phyloP scores from a whole-genome alignment of 2,329 filamentous ascomycete species.

The Chaetomium sp. region DNA sequence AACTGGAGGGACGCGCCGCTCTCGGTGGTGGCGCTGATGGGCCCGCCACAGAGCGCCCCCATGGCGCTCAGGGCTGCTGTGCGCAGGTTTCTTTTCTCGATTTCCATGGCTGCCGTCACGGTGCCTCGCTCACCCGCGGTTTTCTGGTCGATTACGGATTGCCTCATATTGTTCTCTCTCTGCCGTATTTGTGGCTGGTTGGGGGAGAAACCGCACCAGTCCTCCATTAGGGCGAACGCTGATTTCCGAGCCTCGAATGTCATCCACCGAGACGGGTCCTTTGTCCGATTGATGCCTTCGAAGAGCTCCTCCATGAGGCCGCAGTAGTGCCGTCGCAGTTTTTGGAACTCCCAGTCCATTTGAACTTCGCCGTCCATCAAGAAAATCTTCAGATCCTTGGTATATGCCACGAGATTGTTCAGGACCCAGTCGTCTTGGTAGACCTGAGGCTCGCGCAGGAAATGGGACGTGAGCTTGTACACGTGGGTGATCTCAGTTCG shows the following conservation, averaged over 20 bases:
- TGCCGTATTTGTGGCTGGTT: slow-evolving; percentile 81
- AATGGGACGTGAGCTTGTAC: slow-evolving; percentile 90
- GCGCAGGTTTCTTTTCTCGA: slow-evolving; percentile 89
- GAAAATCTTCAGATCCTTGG: slow-evolving; percentile 90
- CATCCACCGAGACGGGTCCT: slow-evolving; percentile 90
- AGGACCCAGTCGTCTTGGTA: slow-evolving; percentile 89
- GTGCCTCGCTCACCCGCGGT: slow-evolving; percentile 74
- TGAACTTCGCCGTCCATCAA: slow-evolving; percentile 94
- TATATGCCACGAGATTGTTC: slow-evolving; percentile 83
- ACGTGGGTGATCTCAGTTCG: slow-evolving; percentile 95
- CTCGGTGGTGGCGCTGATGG: slow-evolving; percentile 84
- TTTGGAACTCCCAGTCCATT: slow-evolving; percentile 92
- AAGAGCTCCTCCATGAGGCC: slow-evolving; percentile 91
- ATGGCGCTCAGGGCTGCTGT: slow-evolving; percentile 92
- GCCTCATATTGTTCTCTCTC: slow-evolving; percentile 83
- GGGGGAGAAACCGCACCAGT: slow-evolving; percentile 97
- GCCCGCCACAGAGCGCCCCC: slow-evolving; percentile 85
- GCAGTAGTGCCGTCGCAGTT: slow-evolving; percentile 88
- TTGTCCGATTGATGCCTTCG: slow-evolving; percentile 82
- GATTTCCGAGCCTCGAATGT: slow-evolving; percentile 96
- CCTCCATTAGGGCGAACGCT: slow-evolving; percentile 94
- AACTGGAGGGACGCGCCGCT: slow-evolving; percentile 87
- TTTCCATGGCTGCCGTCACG: slow-evolving; percentile 88
- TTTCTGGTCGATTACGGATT: slow-evolving; percentile 80
- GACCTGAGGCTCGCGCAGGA: slow-evolving; percentile 75